A percentile compares a stretch with the other conserved stretches of the same genome.
Conservation (phyloP, 2,329 filamentous ascomycete genomes). For the Fusarium siculi region DNA sequence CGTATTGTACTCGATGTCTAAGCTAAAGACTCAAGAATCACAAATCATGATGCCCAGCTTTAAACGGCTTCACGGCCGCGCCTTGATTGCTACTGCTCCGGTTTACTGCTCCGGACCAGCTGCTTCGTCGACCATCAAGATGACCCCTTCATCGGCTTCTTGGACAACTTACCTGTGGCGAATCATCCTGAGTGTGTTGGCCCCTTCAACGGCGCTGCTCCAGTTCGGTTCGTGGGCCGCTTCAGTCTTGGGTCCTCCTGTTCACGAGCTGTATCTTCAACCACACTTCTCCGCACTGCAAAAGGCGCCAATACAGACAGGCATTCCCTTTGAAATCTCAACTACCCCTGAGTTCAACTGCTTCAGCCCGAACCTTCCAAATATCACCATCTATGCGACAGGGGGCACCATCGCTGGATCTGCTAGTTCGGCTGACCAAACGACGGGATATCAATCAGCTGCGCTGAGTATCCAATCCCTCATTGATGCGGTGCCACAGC, state of each 20-base stretch:
- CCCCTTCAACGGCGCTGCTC: conserved; percentile 38
- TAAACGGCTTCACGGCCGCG: conserved; percentile 37
- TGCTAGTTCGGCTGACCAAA: conserved; percentile 58
- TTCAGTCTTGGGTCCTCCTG: conserved; percentile 42
- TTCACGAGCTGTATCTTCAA: conserved; percentile 36
- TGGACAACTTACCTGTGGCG: conserved; percentile 40
- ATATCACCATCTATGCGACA: conserved; percentile 66
- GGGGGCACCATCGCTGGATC: conserved; percentile 70
- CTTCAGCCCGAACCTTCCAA: conserved; percentile 54
- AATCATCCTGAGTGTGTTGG: conserved; percentile 37
- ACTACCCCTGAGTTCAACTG: conserved; percentile 39
- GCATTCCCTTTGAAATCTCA: conserved; percentile 5
- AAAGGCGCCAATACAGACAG: conserved; percentile 31
- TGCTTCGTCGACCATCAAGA: conserved; percentile 32
- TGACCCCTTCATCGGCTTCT: conserved; percentile 33
- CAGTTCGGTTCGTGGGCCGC: conserved; percentile 40
- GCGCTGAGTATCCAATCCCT: conserved; percentile 61
- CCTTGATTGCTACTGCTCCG: conserved; percentile 19
- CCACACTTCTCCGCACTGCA: conserved; percentile 32
- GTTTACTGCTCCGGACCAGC: conserved; percentile 25
- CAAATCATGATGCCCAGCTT: conserved; percentile 40
- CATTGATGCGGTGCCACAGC: conserved; percentile 64
- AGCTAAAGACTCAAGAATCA: conserved; percentile 15
- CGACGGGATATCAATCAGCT: conserved; percentile 55
- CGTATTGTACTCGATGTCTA: background rate